These are phyloP conservation scores for Trametes hirsuta DNA, from an alignment of 1,284 basidiomycete genomes.

Conservation along the genomic window DNA sequence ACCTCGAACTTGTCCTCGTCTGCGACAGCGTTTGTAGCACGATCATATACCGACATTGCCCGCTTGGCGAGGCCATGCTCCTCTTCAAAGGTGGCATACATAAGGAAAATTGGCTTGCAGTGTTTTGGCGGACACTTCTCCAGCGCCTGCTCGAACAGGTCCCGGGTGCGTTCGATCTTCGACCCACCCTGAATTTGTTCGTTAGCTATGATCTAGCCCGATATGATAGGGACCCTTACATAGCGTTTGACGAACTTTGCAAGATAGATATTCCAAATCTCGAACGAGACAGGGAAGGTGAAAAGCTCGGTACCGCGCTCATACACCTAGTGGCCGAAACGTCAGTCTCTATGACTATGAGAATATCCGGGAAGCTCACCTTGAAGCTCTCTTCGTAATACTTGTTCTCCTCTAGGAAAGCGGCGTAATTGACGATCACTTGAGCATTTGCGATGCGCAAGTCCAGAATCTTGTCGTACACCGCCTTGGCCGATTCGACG, in stretches of 20 bases:
- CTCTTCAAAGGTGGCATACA: slow-evolving; percentile 96
- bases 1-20: slow-evolving; percentile 96
- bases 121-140: slow-evolving; percentile 96
- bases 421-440: slow-evolving; percentile 96
- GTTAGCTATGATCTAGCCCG: not conserved
- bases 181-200: slow-evolving; percentile 69
- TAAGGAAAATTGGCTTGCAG: slow-evolving; percentile 93
- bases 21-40: slow-evolving; percentile 85
- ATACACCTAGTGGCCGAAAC: slow-evolving; percentile 65
- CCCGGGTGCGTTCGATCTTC: slow-evolving; percentile 93
- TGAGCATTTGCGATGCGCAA: slow-evolving; percentile 99
- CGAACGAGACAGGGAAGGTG: slow-evolving; percentile 97
- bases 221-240: slow-evolving; percentile 50
- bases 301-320: slow-evolving; percentile 97
- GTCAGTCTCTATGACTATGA: not conserved
- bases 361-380: slow-evolving; percentile 42
- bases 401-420: slow-evolving; percentile 96
- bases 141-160: slow-evolving; percentile 97
- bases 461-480: slow-evolving; percentile 97
- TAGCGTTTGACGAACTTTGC: slow-evolving; percentile 98
- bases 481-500: slow-evolving; percentile 89
- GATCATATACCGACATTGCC: slow-evolving; percentile 95
- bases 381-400: slow-evolving; percentile 99
- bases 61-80: slow-evolving; percentile 95
- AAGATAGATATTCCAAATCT: slow-evolving; percentile 99